Percentiles rank a stretch among this genome's conserved stretches.
Conservation (phyloP, 1,284 basidiomycete genomes). For the Pyrrhoderma noxium region DNA sequence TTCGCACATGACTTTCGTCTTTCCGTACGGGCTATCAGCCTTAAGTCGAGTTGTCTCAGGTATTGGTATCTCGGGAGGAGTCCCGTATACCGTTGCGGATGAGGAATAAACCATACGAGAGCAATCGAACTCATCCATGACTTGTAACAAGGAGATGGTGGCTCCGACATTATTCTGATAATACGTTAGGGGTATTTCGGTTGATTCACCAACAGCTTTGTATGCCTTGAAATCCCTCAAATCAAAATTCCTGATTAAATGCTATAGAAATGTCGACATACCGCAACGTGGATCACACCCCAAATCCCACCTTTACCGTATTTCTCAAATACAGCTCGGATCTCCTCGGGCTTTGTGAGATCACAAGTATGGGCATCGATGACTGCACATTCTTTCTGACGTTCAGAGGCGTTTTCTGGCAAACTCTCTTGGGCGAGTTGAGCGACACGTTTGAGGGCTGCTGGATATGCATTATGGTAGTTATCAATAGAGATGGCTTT, state of each 20-base stretch:
- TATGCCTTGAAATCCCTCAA: too few species aligned
- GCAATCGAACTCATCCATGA: constrained; percentile 82
- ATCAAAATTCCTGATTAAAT: background rate
- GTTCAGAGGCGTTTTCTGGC: constrained; percentile 53
- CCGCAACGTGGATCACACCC: constrained; percentile 94
- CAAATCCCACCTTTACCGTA: constrained; percentile 92
- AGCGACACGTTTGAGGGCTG: constrained; percentile 65
- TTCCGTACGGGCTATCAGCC: constrained; percentile 92
- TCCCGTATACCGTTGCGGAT: constrained; percentile 98
- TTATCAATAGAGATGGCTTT: constrained; percentile 93
- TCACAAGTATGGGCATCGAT: constrained; percentile 71
- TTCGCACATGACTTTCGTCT: constrained; percentile 94
- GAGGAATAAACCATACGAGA: constrained; percentile 93
- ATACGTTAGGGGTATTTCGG: constrained; percentile 88
- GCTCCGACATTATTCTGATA: constrained; percentile 89
- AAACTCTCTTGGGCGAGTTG: constrained; percentile 72
- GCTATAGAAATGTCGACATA: constrained; percentile 32
- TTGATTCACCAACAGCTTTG: constrained; percentile 98
- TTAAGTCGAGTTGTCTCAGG: constrained; percentile 86
- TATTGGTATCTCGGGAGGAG: constrained; percentile 87
- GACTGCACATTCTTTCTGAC: constrained; percentile 58
- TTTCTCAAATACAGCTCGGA: constrained; percentile 73
- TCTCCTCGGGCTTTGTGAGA: constrained; percentile 63
- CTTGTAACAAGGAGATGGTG: constrained; percentile 75
- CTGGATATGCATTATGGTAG: constrained; percentile 82